These are phyloP conservation scores for Cucumis cinereus DNA, from an alignment of 306 rosid genomes.

Conservation along the genomic window DNA sequence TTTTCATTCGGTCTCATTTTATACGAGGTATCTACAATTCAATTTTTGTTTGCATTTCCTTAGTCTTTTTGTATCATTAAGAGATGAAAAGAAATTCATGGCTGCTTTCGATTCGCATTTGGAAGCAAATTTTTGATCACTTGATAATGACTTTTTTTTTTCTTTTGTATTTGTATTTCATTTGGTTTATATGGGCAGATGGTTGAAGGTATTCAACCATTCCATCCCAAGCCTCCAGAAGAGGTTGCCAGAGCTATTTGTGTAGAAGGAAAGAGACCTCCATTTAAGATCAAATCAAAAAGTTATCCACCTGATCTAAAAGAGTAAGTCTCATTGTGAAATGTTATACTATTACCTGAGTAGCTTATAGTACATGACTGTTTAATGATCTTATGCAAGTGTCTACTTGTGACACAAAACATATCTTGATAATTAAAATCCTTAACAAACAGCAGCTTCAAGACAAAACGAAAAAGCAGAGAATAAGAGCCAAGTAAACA, in stretches of 20 bases:
- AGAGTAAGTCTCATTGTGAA: conserved; percentile 50
- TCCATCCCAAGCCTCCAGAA: conserved; percentile 57
- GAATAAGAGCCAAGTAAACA: not conserved
- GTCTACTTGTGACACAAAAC: not conserved
- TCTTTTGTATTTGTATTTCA: not conserved
- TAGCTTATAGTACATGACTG: not conserved
- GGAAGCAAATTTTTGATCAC: not conserved
- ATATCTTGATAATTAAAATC: not conserved
- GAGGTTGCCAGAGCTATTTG: conserved; percentile 57
- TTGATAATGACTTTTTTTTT: not conserved
- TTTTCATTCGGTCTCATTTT: conserved; percentile 83
- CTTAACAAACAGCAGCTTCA: not conserved
- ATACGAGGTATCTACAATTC: conserved; percentile 50
- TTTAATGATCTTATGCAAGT: not conserved
- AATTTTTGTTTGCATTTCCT: not conserved
- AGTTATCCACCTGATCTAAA: conserved; percentile 72
- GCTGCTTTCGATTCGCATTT: not conserved
- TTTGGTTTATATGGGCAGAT: conserved; percentile 32
- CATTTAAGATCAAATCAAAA: conserved; percentile 65
- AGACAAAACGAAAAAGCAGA: no score
- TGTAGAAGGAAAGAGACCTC: conserved; percentile 69
- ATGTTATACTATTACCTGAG: not conserved
- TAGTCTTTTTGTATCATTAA: not conserved
- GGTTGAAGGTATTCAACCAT: conserved; percentile 73
- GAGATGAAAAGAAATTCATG: not conserved